Evolutionary conservation across 352 stramenopile species (phyloP).

Genomic region (Phytophthora pluvialis): DNA sequence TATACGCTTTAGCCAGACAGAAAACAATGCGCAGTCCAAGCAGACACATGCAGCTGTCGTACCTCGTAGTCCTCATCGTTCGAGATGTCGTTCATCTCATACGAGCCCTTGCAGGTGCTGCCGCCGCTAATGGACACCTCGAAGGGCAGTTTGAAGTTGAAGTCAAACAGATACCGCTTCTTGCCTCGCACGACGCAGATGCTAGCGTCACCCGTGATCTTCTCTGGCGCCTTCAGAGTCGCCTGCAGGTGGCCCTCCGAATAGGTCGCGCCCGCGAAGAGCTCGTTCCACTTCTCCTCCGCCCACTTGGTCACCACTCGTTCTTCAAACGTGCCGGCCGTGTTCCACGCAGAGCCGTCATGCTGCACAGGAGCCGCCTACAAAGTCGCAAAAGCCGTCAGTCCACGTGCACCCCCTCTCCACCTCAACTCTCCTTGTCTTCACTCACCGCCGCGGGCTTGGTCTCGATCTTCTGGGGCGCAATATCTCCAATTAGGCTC

Average conservation of each 20-base stretch:
- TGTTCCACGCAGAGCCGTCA: constrained; percentile 92
- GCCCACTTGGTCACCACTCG: constrained; percentile 89
- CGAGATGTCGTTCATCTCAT: constrained; percentile 85
- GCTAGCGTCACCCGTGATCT: constrained; percentile 85
- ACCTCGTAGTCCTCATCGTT: constrained; percentile 91
- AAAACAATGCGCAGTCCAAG: background rate
- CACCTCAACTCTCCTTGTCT: too few species aligned
- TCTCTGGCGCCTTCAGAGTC: constrained; percentile 67
- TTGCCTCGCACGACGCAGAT: constrained; percentile 90
- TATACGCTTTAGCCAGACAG: background rate
- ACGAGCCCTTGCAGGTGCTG: constrained; percentile 63
- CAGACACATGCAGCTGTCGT: constrained; percentile 11
- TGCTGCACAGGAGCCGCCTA: constrained; percentile 42
- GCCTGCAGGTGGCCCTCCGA: constrained; percentile 48
- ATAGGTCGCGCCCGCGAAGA: constrained; percentile 55
- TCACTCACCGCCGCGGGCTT: constrained; percentile 40
- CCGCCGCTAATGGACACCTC: constrained; percentile 63
- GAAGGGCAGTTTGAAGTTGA: constrained; percentile 78
- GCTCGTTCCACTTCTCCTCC: constrained; percentile 65
- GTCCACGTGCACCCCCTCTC: background rate
- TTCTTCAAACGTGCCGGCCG: constrained; percentile 92
- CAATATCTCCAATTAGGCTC: constrained; percentile 96
- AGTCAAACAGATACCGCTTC: constrained; percentile 91
- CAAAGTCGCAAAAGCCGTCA: constrained; percentile 6
- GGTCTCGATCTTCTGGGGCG: constrained; percentile 81